Evolutionary conservation across 106 monocot genomes (phyloP), one percentile per base, ranked within the genome.

Genomic region (Dioscorea dumetorum): DNA sequence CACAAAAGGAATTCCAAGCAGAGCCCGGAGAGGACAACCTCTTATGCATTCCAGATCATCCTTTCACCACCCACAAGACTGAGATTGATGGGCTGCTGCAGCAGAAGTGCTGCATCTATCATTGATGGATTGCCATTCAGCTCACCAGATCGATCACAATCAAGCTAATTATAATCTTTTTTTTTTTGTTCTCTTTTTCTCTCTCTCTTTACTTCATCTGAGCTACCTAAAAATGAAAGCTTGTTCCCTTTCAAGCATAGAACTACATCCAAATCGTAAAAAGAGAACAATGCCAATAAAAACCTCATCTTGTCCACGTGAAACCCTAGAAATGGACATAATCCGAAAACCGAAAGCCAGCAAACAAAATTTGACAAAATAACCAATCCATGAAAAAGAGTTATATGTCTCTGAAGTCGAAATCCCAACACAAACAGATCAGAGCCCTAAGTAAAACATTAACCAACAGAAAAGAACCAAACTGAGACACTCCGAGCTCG

Each of bases 1-100:
- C 72, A 61, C 83, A 88, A 34, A 86, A 86, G 18, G 95, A 80
- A 97, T 82, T 20, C 95, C 95, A 68, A 97, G 85, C 21, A 91
- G 95, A 54, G 95, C 91, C 24, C 17, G 64, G 13, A 94, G 53
- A 51, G 79, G 79, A 51, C 28, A 28, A 28, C 70, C 61, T 71
- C 68, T 63, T 5, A 33, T 50, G 20, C 51, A 65, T 15, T 28
- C 70, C 19, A 57, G 22, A 58, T 67, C 63, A 65, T 70, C 41
- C 5, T 34, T 72, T 2, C 60, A 50, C n/a, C n/a, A n/a, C n/a
- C n/a, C n/a, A n/a, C n/a, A n/a, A n/a, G n/a, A 4, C 71, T 65
- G 0, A 87, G 78, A 68, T 83, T 75, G 49, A 73, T 78, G 15
- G 72, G 50, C 13, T 74, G 72, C 68, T 79, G 70, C 50, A 32